These are phyloP conservation scores for Nicotiana noctiflora DNA, from an alignment of 257 asterid genomes.

Conservation along the genomic window DNA sequence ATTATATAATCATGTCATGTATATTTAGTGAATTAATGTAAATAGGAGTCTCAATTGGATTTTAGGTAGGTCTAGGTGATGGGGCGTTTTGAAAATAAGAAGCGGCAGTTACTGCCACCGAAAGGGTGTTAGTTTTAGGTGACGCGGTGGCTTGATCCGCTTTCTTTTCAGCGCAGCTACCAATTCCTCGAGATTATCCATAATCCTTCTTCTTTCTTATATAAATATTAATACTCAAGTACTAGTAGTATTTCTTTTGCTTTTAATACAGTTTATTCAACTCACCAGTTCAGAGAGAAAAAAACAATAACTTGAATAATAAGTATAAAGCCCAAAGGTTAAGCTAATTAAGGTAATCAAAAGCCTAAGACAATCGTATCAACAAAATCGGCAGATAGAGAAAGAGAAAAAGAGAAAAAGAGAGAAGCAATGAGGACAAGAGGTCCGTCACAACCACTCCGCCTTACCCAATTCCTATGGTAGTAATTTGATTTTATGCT, in stretches of 20 bases:
- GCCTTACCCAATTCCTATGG: not conserved
- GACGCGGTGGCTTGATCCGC: conserved; percentile 2
- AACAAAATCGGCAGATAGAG: not conserved
- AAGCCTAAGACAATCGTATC: not conserved
- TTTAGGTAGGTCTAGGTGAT: not conserved
- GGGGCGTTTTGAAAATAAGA: conserved; percentile 1
- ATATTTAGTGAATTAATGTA: no score
- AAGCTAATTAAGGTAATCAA: not conserved
- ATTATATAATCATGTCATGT: no score
- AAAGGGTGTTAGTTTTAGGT: not conserved
- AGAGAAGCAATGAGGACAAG: not conserved
- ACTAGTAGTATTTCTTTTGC: no score
- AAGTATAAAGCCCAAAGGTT: not conserved
- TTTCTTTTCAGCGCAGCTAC: not conserved
- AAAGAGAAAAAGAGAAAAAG: not conserved
- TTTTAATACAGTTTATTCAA: not conserved
- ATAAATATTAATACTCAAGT: no score
- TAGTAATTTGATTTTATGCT: not conserved
- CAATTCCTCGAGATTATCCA: not conserved
- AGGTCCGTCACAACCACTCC: not conserved
- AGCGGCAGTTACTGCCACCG: not conserved
- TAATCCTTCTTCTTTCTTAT: not conserved
- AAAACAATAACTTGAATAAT: no score
- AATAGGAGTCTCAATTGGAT: not conserved
- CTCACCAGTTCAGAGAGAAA: not conserved